Evolutionary conservation across 2,329 filamentous ascomycete genomes (phyloP).

Genomic region (Aspergillus proliferans): DNA sequence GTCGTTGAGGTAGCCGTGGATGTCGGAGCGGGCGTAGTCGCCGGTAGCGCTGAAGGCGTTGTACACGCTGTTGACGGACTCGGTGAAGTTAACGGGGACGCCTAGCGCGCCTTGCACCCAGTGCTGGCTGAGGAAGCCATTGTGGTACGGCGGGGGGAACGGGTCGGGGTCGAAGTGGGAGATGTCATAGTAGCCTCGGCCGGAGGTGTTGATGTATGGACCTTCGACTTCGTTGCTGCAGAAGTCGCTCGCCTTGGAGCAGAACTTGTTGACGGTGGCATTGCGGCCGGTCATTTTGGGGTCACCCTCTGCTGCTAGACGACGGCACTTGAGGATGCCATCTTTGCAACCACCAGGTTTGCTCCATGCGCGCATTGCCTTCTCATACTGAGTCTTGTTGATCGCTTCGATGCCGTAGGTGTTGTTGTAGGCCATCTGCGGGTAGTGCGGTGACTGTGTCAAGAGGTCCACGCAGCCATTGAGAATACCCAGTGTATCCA

Average conservation of each 20-base stretch:
- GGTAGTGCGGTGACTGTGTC: constrained; percentile 44
- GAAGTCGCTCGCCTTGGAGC: constrained; percentile 39
- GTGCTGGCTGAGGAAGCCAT: constrained; percentile 52
- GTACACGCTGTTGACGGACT: constrained; percentile 38
- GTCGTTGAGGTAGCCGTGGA: constrained; percentile 32
- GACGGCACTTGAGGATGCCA: constrained; percentile 47
- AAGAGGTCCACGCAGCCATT: constrained; percentile 52
- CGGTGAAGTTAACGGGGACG: constrained; percentile 54
- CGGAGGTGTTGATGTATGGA: constrained; percentile 36
- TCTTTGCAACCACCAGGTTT: constrained; percentile 49
- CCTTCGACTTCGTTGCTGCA: constrained; percentile 43
- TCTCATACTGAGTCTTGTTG: constrained; percentile 43
- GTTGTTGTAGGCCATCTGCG: constrained; percentile 52
- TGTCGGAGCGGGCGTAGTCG: constrained; percentile 44
- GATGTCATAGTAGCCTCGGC: constrained; percentile 54
- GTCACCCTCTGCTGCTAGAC: constrained; percentile 43
- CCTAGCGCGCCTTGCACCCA: constrained; percentile 55
- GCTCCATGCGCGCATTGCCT: constrained; percentile 41
- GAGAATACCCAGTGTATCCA: constrained; percentile 52
- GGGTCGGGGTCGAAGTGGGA: constrained; percentile 47
- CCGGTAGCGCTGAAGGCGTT: constrained; percentile 43
- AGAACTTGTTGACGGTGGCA: constrained; percentile 40
- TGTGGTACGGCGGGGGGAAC: constrained; percentile 48
- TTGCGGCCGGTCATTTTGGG: constrained; percentile 45
- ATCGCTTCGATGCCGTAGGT: constrained; percentile 52